phyloP scores from a whole-genome alignment of 2,329 filamentous ascomycete species.

The Elsinoe perseae region DNA sequence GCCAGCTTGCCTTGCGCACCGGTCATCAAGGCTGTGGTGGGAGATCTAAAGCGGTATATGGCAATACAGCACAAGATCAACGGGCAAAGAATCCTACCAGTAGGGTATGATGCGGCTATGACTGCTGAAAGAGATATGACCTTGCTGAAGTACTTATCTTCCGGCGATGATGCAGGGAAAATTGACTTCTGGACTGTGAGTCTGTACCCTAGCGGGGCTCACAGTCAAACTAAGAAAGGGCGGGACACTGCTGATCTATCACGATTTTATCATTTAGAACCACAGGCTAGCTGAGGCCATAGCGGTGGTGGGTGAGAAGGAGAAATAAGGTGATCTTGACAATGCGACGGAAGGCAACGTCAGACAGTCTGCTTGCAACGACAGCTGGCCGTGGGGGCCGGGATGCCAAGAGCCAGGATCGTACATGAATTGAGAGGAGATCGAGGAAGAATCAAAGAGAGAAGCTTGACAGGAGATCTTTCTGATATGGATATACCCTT shows the following conservation, averaged over 20 bases:
- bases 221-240: too few relatives aligned
- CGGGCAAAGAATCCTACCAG: conserved; percentile 18
- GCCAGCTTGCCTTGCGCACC: conserved; percentile 13
- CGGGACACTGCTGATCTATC: conserved; percentile 17
- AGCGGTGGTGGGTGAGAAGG: background rate
- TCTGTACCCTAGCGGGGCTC: background rate
- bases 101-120: conserved; percentile 16
- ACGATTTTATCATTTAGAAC: conserved; percentile 21
- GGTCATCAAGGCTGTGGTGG: conserved; percentile 18
- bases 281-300: conserved; percentile 12
- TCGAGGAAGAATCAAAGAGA: background rate
- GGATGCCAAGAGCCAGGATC: background rate
- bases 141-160: conserved; percentile 18
- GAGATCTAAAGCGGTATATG: conserved; percentile 20
- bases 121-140: background rate
- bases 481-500: background rate
- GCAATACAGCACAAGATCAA: conserved; percentile 5
- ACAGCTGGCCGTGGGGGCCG: conserved; percentile 10
- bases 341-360: background rate
- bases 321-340: background rate
- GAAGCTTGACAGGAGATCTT: background rate
- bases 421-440: background rate
- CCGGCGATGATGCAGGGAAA: background rate
- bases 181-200: conserved; percentile 18
- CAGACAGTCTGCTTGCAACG: background rate